These are phyloP conservation scores for Setaria viridis DNA, from an alignment of 202 grass and related monocot species.

Conservation along the genomic window DNA sequence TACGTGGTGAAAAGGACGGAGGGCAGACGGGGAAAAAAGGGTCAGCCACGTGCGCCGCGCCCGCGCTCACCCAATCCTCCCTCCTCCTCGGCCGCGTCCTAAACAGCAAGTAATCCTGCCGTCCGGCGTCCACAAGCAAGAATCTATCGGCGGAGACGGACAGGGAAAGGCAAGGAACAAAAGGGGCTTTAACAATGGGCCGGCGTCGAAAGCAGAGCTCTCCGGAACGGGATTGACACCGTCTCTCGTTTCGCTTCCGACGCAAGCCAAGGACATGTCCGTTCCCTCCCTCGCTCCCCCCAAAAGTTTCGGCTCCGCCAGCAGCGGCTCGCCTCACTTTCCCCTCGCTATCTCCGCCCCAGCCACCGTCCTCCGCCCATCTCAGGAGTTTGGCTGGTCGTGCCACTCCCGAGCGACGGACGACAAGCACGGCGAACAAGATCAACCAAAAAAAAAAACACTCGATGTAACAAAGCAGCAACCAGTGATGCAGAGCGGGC, in stretches of 20 bases:
- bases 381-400: neutral
- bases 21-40: neutral
- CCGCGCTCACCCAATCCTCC: neutral
- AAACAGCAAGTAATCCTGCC: neutral
- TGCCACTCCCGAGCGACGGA: no score
- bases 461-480: neutral
- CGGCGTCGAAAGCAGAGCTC: neutral
- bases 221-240: neutral
- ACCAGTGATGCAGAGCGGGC: neutral
- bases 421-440: no score
- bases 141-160: neutral
- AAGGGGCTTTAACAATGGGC: slow-evolving; percentile 30
- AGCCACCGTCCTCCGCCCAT: neutral
- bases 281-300: neutral
- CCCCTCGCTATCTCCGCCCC: neutral
- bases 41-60: neutral
- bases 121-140: neutral
- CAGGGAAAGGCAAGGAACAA: slow-evolving; percentile 16
- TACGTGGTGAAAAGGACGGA: neutral
- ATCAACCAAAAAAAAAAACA: no score
- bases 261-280: slow-evolving; percentile 40
- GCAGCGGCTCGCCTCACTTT: neutral
- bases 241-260: slow-evolving; percentile 43
- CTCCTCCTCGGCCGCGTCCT: neutral
- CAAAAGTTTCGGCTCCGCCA: neutral